Evolutionary conservation across 2,329 filamentous ascomycete species (phyloP), one percentile per base, ranked within the genome.

Genomic region (Pseudogymnoascus sp.): DNA sequence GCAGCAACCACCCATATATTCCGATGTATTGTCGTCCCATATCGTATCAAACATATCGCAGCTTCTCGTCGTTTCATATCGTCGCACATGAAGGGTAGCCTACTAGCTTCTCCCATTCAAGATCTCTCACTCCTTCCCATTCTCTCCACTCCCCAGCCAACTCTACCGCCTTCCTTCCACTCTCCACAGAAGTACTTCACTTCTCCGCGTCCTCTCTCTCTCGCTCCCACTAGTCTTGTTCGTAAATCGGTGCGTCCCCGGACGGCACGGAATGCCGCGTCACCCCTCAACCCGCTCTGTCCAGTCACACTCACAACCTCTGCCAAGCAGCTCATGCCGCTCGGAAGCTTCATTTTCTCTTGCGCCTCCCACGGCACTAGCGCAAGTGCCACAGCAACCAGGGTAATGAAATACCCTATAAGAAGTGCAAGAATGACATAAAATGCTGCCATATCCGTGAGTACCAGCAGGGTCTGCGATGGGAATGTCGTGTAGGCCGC

Each of bases 271-370:
- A 97, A 93, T 0, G 88, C 83, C 8, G 85, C 80, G 69, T 96
- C 92, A 4, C 82, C 78, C 1, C 90, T 77, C 16, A 95, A 77
- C 22, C 87, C 86, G 43, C 86, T 86, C 66, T 87, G 86, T 63
- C 89, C 85, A 41, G 93, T 78, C 71, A 93, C 92, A 69, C 85
- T 87, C 67, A 95, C 81, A 20, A 92, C 79, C 71, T 92, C 90
- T 1, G 89, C 88, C 16, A 95, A 79, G 54, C 83, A 90, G 63
- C 81, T 83, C 39, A 89, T 85, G 4, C 81, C 80, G 70, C 95
- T 91, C 0, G 91, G 90, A 1, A 96, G 81, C 41, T 86, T 78
- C 66, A 86, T 84, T 38, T 80, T 77, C 41, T 78, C 75, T 12
- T 89, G 81, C 11, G 78, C 75, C 0, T 60, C 28, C 37, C 43